These are phyloP conservation scores for Zizania palustris DNA, from an alignment of 202 grass and related monocot genomes.

Conservation along the genomic window DNA sequence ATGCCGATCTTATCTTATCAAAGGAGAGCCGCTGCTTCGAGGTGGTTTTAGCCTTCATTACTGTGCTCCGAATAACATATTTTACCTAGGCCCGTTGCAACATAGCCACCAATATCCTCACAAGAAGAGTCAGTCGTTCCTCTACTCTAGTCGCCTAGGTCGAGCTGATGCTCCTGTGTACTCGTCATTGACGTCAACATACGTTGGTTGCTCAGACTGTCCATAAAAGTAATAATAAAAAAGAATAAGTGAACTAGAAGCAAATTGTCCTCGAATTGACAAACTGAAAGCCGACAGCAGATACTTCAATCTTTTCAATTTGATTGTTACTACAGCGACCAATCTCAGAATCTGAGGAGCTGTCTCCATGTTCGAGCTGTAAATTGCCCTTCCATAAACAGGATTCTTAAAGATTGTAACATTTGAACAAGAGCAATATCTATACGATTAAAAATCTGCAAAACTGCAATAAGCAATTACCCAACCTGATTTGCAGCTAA, in stretches of 20 bases:
- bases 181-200: neutral
- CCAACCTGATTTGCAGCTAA: neutral
- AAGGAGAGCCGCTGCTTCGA: no score
- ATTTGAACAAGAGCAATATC: no score
- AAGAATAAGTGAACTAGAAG: neutral
- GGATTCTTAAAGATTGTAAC: neutral
- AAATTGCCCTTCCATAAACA: neutral
- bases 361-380: neutral
- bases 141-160: neutral
- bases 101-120: no score
- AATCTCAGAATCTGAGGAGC: neutral
- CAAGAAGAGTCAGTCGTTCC: neutral
- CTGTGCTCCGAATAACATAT: neutral
- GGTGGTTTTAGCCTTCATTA: no score
- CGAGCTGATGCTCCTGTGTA: neutral
- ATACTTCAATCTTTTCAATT: constrained; percentile 7
- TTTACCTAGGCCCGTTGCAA: neutral
- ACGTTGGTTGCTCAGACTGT: neutral
- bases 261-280: neutral
- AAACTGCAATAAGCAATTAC: constrained; percentile 18
- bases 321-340: neutral
- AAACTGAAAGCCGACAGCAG: neutral
- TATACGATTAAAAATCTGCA: neutral
- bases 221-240: neutral
- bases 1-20: no score